Base-by-base conservation (phyloP, 352 stramenopile genomes). In the Phytophthora niederhauseri region DNA sequence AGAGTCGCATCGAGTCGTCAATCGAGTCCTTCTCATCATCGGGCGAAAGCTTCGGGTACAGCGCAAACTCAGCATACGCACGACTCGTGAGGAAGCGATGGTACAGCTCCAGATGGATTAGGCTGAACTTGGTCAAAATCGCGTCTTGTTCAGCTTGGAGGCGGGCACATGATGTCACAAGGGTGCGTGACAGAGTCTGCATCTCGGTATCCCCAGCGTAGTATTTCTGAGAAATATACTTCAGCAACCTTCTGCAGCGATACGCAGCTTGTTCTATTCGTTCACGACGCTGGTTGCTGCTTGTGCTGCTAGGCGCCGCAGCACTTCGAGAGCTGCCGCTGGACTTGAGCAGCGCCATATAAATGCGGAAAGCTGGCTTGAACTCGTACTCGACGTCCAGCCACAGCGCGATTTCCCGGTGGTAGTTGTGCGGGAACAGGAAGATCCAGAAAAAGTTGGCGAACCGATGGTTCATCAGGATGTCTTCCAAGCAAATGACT, bases 391-490 rank as follows among this genome's bases (percentile, higher is more conserved):
- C 87, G 20, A 96, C 84, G 54, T 96, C 89, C 24, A 96, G 66
- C 87, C 86, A 96, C 17, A 96, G 67, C 38, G 84, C 87, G 43
- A 96, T 91, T 68, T 96, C 89, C 15, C 86, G 85, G 61, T 96
- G 89, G 50, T 96, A 96, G 28, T 96, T 92, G 75, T 96, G 89
- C 4, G 86, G 89, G 57, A 96, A 96, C 17, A 93, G 65, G 63
- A 96, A 96, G n/a, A 94, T 86, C 87, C 85, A 94, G 50, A 96
- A 96, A 66, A 94, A 96, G 55, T 94, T 93, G 41, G 85, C 87
- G 56, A 96, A 92, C 4, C 87, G 84, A 51, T 94, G 89, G 60
- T 96, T 96, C 84, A 96, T 93, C 66, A 96, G 59, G 8, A 96
- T 93, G 31, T 93, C 87, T 54, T 96, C 89, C 1, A 96, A 73